A percentile compares a stretch with the other conserved stretches of the same genome.
Evolutionary conservation across 257 asterid species (phyloP).

Genomic region (Gardenia jasminoides): DNA sequence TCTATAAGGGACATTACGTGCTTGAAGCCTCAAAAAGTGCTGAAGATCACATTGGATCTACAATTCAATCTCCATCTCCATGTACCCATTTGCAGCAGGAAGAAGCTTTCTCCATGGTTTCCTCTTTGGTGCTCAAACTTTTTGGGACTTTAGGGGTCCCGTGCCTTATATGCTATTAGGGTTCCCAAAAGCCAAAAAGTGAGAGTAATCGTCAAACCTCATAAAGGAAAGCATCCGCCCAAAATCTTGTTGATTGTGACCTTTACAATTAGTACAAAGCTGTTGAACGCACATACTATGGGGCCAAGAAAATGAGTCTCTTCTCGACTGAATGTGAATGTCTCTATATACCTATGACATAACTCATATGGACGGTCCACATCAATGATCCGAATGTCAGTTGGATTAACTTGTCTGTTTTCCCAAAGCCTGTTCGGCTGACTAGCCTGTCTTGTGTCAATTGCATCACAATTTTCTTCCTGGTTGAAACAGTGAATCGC

Average conservation of each 20-base stretch:
- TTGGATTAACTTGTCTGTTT: constrained; percentile 54
- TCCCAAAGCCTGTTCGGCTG: constrained; percentile 9
- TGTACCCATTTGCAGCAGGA: constrained; percentile 25
- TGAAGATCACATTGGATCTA: constrained; percentile 44
- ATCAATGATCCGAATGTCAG: constrained; percentile 54
- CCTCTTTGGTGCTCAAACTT: constrained; percentile 18
- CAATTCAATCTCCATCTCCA: constrained; percentile 37
- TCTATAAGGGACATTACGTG: constrained; percentile 55
- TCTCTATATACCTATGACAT: neutral
- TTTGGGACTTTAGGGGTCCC: neutral
- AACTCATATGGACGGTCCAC: constrained; percentile 32
- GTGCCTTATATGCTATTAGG: constrained; percentile 28
- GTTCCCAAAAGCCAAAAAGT: constrained; percentile 44
- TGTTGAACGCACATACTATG: neutral
- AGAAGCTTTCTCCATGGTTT: constrained; percentile 30
- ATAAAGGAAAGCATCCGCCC: constrained; percentile 48
- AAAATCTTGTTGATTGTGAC: constrained; percentile 71
- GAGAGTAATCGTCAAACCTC: constrained; percentile 49
- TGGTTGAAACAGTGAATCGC: neutral
- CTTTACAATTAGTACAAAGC: constrained; percentile 17
- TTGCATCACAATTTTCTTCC: constrained; percentile 1
- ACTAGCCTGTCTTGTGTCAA: constrained; percentile 6
- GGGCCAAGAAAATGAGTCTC: constrained; percentile 16
- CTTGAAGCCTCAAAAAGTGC: constrained; percentile 36
- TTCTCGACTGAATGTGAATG: constrained; percentile 18